phyloP scores from a whole-genome alignment of 768 basidiomycete species.

The Boletus bicolor region DNA sequence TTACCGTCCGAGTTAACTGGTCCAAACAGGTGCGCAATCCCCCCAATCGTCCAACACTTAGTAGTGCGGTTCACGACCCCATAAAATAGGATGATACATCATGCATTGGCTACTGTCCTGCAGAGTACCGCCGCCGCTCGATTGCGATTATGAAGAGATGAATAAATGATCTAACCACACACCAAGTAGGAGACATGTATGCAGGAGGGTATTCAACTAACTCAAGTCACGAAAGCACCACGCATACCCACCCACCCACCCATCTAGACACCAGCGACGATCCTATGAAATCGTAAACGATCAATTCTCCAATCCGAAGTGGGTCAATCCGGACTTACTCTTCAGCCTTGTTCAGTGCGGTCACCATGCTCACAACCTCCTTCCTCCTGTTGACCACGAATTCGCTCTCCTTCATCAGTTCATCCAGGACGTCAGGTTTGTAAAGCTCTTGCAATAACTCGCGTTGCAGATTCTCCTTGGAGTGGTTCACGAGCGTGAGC shows the following conservation, averaged over 20 bases:
- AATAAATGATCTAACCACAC: constrained; percentile 19
- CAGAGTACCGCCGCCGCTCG: neutral
- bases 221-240: constrained; percentile 9
- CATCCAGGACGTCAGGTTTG: constrained; percentile 94
- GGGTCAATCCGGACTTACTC: constrained; percentile 66
- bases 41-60: neutral
- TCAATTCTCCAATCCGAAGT: constrained; percentile 12
- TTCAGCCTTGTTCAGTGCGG: constrained; percentile 94
- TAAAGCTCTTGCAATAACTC: constrained; percentile 95
- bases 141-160: constrained; percentile 1
- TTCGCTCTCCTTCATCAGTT: constrained; percentile 93
- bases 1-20: too few species aligned
- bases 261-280: constrained; percentile 58
- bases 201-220: constrained; percentile 32
- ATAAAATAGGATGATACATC: neutral
- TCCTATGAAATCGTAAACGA: constrained; percentile 35
- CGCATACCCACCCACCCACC: neutral
- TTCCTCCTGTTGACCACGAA: constrained; percentile 85
- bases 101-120: neutral
- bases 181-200: constrained; percentile 20
- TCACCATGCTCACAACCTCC: constrained; percentile 91
- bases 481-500: constrained; percentile 84
- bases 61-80: neutral
- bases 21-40: neutral
- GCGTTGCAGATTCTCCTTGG: constrained; percentile 92